phyloP scores from a whole-genome alignment of 768 basidiomycete genomes.

The Mycena venus region DNA sequence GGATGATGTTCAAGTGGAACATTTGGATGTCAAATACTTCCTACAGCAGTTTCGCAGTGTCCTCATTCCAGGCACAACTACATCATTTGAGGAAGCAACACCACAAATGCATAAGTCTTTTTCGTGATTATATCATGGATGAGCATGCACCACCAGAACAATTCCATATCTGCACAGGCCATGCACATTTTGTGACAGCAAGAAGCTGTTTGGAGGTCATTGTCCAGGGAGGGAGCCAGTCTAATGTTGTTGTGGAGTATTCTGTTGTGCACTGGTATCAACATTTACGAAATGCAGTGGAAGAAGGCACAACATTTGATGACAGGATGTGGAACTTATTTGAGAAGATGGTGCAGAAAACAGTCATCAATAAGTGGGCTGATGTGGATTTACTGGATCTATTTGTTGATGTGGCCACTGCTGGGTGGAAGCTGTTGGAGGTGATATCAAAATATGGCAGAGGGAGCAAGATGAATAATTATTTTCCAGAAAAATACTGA shows the following conservation, averaged over 20 bases:
- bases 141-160: background rate
- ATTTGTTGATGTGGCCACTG: background rate
- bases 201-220: too few relatives aligned
- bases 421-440: background rate
- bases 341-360: background rate
- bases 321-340: constrained; percentile 3
- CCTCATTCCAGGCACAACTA: background rate
- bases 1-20: background rate
- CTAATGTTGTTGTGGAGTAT: background rate
- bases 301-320: background rate
- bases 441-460: background rate
- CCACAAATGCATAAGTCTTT: constrained; percentile 17
- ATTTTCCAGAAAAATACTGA: background rate
- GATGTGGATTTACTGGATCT: background rate
- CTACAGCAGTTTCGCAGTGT: background rate
- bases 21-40: background rate
- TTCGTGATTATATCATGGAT: constrained; percentile 10
- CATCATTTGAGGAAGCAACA: constrained; percentile 19
- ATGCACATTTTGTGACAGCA: constrained; percentile 8
- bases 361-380: background rate
- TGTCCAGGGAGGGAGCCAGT: background rate
- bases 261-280: background rate
- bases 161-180: background rate
- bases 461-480: background rate
- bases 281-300: constrained; percentile 18